Percentiles rank a stretch among this genome's conserved stretches.
Evolutionary conservation across 2,329 filamentous ascomycete species (phyloP).

Genomic region (Beauveria medogensis): DNA sequence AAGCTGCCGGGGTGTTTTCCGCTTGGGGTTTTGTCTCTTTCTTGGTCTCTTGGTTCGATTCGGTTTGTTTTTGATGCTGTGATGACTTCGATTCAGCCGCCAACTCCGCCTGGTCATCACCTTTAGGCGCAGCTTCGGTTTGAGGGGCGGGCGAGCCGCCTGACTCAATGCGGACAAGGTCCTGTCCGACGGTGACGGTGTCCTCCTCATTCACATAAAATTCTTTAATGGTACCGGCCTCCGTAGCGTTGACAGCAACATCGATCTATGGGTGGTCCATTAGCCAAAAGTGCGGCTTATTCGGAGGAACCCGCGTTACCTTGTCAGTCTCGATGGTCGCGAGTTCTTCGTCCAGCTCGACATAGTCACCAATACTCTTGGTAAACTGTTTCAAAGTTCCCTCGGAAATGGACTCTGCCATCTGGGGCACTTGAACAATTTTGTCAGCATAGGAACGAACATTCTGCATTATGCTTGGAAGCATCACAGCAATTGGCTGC

Average conservation of each 20-base stretch:
- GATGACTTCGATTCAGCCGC: constrained; percentile 14
- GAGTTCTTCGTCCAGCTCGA: constrained; percentile 94
- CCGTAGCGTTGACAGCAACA: constrained; percentile 88
- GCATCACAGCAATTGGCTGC: constrained; percentile 29
- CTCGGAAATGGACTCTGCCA: constrained; percentile 98
- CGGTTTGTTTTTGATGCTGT: constrained; percentile 19
- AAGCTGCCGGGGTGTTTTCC: constrained; percentile 7
- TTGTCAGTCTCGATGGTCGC: constrained; percentile 99
- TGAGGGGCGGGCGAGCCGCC: constrained; percentile 45
- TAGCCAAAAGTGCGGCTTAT: not conserved
- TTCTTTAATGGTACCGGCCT: constrained; percentile 85
- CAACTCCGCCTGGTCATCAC: constrained; percentile 18
- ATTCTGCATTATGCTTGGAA: constrained; percentile 45
- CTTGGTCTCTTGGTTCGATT: constrained; percentile 17
- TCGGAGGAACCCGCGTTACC: constrained; percentile 38
- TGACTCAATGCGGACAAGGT: constrained; percentile 77
- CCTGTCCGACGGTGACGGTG: constrained; percentile 89
- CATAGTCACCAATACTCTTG: constrained; percentile 86
- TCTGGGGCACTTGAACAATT: constrained; percentile 87
- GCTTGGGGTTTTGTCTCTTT: constrained; percentile 26
- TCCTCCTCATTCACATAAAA: constrained; percentile 89
- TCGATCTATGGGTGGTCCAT: constrained; percentile 61
- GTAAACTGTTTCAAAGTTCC: constrained; percentile 93
- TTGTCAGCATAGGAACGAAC: constrained; percentile 65
- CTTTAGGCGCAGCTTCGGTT: constrained; percentile 32